Evolutionary conservation across 2,329 filamentous ascomycete species (phyloP).

Genomic region (Fonsecaea erecta): DNA sequence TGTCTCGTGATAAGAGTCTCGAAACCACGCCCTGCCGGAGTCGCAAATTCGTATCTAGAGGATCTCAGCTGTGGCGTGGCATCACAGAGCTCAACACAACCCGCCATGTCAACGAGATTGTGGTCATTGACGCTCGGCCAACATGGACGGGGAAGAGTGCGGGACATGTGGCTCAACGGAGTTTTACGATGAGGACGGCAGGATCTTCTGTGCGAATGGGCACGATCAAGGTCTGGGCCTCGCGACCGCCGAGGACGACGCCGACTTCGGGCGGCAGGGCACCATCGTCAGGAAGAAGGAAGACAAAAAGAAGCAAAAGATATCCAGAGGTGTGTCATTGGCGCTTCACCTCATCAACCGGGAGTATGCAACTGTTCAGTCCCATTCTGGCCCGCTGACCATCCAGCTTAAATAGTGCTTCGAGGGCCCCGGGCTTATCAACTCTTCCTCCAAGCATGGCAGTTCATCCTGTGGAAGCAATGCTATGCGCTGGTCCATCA

Average conservation of each 20-base stretch:
- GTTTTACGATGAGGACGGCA: conserved; percentile 33
- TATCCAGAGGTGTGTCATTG: conserved; percentile 54
- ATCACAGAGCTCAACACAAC: not conserved
- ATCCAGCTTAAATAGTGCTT: conserved; percentile 45
- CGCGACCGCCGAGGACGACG: conserved; percentile 31
- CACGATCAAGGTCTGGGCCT: conserved; percentile 33
- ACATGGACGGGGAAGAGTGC: conserved; percentile 32
- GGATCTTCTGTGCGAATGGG: conserved; percentile 33
- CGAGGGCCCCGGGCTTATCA: conserved; percentile 71
- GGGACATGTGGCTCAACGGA: conserved; percentile 31
- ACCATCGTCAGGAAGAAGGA: conserved; percentile 62
- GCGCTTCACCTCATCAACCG: too few relatives aligned
- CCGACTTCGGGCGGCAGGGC: conserved; percentile 50
- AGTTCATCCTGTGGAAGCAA: conserved; percentile 84
- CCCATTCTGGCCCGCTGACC: not conserved
- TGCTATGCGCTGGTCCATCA: conserved; percentile 71
- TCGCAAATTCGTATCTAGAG: too few relatives aligned
- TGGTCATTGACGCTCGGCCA: not conserved
- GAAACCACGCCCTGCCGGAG: too few relatives aligned
- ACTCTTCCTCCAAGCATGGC: conserved; percentile 81
- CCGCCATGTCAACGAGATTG: conserved; percentile 4
- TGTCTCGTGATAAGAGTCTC: not conserved
- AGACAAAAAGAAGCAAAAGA: conserved; percentile 57
- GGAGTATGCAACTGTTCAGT: too few relatives aligned
- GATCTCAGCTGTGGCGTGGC: not conserved